Evolutionary conservation across 805 yeast genomes (phyloP).

Genomic region (Metschnikowia reukaufii): DNA sequence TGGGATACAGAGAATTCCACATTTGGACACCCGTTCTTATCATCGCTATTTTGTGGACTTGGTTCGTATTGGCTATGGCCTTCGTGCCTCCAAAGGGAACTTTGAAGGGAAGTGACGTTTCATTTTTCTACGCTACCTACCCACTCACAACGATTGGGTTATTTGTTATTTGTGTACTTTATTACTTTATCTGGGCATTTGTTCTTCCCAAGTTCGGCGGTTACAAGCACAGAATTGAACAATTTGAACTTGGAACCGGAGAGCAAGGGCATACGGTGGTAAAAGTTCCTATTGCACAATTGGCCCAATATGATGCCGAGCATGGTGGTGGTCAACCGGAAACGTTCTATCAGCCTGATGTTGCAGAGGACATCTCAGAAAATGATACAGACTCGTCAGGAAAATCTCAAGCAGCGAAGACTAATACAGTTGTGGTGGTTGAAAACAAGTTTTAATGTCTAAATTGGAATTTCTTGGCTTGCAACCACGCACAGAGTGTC

Average conservation of each 20-base stretch:
- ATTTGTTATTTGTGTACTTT: slow-evolving; percentile 29
- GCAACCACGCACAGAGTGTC: neutral
- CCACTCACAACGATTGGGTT: slow-evolving; percentile 40
- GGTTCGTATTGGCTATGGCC: slow-evolving; percentile 42
- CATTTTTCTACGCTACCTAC: slow-evolving; percentile 44
- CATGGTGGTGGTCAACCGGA: slow-evolving; percentile 15
- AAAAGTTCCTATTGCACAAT: slow-evolving; percentile 30
- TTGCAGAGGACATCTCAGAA: slow-evolving; percentile 1
- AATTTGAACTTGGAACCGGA: slow-evolving; percentile 35
- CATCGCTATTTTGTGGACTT: slow-evolving; percentile 32
- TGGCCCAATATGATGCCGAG: slow-evolving; percentile 34
- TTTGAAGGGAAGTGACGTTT: slow-evolving; percentile 41
- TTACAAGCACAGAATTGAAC: slow-evolving; percentile 32
- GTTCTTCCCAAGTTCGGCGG: slow-evolving; percentile 33
- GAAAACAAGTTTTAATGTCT: slow-evolving; percentile 1
- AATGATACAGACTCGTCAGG: neutral
- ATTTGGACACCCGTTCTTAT: slow-evolving; percentile 29
- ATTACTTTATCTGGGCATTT: slow-evolving; percentile 38
- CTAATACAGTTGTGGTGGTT: slow-evolving; percentile 3
- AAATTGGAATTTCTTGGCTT: neutral
- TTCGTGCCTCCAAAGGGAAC: slow-evolving; percentile 45
- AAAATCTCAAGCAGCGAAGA: neutral
- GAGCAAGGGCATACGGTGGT: slow-evolving; percentile 41
- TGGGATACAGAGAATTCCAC: slow-evolving; percentile 19
- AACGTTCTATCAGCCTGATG: slow-evolving; percentile 7